phyloP scores from a whole-genome alignment of 441 rosid genomes.

The Arabidopsis hybrid region DNA sequence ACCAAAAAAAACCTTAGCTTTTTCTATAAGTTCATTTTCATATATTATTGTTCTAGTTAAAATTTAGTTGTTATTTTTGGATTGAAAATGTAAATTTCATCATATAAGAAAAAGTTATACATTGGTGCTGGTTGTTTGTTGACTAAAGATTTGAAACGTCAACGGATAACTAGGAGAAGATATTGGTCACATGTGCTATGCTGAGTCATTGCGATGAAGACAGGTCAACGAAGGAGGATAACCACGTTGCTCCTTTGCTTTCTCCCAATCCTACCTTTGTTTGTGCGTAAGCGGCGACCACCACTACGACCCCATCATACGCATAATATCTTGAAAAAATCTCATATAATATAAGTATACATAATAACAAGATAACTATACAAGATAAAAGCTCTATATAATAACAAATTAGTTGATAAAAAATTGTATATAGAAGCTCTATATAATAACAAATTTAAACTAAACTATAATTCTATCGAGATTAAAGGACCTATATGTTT shows the following conservation, averaged over 20 bases:
- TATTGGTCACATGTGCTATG: conserved; percentile 21
- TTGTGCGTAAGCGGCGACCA: conserved; percentile 31
- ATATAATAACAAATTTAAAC: neutral
- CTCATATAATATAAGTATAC: too few relatives aligned
- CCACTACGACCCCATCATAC: conserved; percentile 24
- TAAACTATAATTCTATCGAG: neutral
- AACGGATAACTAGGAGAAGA: conserved; percentile 32
- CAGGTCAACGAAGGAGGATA: conserved; percentile 38
- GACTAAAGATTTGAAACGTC: conserved; percentile 21
- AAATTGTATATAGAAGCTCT: neutral
- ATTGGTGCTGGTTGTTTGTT: conserved; percentile 13
- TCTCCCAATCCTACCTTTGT: neutral
- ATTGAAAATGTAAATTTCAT: neutral
- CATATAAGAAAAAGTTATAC: neutral
- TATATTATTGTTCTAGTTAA: too few relatives aligned
- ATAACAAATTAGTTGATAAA: too few relatives aligned
- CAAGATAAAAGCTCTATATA: neutral
- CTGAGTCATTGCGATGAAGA: conserved; percentile 35
- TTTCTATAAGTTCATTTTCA: too few relatives aligned
- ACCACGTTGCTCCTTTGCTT: conserved; percentile 16
- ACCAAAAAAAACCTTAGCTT: too few relatives aligned
- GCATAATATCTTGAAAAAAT: conserved; percentile 6
- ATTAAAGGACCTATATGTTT: neutral
- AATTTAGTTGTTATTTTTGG: too few relatives aligned
- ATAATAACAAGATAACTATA: too few relatives aligned